Conservation (phyloP, 2,329 filamentous ascomycete species). For the Pseudopyricularia javanii region DNA sequence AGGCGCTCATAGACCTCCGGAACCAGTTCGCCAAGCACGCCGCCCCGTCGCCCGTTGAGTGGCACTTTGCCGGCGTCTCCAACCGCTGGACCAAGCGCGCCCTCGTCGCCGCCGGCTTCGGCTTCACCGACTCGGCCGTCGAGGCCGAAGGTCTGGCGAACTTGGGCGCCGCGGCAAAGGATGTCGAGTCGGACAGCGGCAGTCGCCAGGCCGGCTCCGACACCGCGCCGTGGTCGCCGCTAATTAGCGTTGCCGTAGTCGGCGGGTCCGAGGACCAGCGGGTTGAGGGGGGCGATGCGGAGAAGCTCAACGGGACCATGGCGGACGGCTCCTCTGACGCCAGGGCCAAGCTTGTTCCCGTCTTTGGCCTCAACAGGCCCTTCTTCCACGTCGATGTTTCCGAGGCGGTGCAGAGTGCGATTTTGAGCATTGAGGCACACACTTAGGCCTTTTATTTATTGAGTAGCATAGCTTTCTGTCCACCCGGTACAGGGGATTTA, state of each 20-base stretch:
- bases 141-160: background rate
- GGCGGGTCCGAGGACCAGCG: background rate
- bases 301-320: background rate
- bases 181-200: conserved; percentile 1
- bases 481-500: no score
- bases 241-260: background rate
- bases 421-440: conserved; percentile 4
- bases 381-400: conserved; percentile 34
- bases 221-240: conserved; percentile 1
- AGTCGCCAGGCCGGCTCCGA: background rate
- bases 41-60: conserved; percentile 71
- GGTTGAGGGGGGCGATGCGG: background rate
- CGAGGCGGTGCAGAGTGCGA: conserved; percentile 25
- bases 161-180: background rate
- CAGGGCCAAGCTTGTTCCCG: conserved; percentile 11
- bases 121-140: conserved; percentile 18
- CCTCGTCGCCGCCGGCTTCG: conserved; percentile 77
- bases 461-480: no score
- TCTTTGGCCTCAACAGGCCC: conserved; percentile 29
- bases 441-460: background rate
- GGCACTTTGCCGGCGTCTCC: conserved; percentile 90
- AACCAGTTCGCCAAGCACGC: conserved; percentile 86
- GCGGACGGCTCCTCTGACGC: background rate
- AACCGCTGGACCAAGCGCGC: conserved; percentile 93
- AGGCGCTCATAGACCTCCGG: conserved; percentile 85